Conservation (phyloP, 345 rosid genomes). For the Arabis hirsuta region DNA sequence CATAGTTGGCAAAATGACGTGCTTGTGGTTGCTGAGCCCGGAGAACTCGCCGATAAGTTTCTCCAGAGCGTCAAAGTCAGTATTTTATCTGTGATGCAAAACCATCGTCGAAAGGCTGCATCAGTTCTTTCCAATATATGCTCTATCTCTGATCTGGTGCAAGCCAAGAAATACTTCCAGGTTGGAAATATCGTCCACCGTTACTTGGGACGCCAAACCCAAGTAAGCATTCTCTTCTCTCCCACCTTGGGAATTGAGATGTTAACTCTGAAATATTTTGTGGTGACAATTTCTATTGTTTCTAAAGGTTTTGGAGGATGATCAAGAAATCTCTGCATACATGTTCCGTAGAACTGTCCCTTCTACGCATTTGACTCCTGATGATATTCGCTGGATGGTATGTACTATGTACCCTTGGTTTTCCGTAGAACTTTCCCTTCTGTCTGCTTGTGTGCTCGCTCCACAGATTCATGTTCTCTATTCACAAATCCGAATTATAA, state of each 20-base stretch:
- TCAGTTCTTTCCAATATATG: slow-evolving; percentile 68
- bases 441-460: slow-evolving; percentile 18
- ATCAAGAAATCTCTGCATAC: slow-evolving; percentile 83
- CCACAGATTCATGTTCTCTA: slow-evolving; percentile 54
- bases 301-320: slow-evolving; percentile 92
- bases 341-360: slow-evolving; percentile 99
- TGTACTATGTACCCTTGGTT: slow-evolving; percentile 33
- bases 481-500: no score
- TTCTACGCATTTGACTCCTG: slow-evolving; percentile 78
- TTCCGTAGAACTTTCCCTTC: no score
- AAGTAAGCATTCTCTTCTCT: slow-evolving; percentile 49
- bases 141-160: slow-evolving; percentile 75
- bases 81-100: slow-evolving; percentile 63
- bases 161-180: slow-evolving; percentile 73
- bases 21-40: slow-evolving; percentile 98
- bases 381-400: slow-evolving; percentile 99
- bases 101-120: slow-evolving; percentile 56
- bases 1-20: slow-evolving; percentile 91
- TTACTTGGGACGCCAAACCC: slow-evolving; percentile 93
- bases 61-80: slow-evolving; percentile 82
- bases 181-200: slow-evolving; percentile 87
- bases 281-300: not conserved
- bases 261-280: not conserved
- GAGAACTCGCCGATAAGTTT: slow-evolving; percentile 88
- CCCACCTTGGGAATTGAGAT: slow-evolving; percentile 4